Evolutionary conservation across 2,329 filamentous ascomycete genomes (phyloP), one percentile per base, ranked within the genome.

Genomic region (Pseudocercospora eumusae): DNA sequence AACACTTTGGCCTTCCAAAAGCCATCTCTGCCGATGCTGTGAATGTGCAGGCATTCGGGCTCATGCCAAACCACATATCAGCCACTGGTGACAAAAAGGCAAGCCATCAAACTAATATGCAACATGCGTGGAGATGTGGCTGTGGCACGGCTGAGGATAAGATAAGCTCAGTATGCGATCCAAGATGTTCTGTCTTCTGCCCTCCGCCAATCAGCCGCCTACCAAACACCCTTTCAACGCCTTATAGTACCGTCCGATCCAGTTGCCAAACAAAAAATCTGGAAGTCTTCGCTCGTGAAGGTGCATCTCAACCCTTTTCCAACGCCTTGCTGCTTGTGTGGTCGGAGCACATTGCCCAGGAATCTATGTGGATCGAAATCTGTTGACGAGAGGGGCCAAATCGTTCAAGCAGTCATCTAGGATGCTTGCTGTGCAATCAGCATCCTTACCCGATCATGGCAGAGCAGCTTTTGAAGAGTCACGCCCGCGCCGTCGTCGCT

Each of bases 361-460:
- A 13, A 25, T 27, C 15, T 18, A n/a, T 13, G 25, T 28, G 21
- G 20, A 52, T 25, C 47, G 25, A 13, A n/a, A 52, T 25, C 25
- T 52, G 15, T 25, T 52, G 47, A 52, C 15, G 15, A 52, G 23
- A 10, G 15, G 23, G 10, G 25, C 47, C 23, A 28, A 8, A 31
- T n/a, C 10, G 4, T 3, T 52, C 47, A n/a, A 52, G 21, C 47
- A 18, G 6, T 8, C 47, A 25, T 31, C 8, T 11, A 11, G 23
- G 13, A 52, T 52, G 47, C 47, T 52, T 52, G 47, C 47, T 52
- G 47, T 52, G 47, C 47, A 52, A 52, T 25, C 47, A 52, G 21
- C 47, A 31, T 15, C 47, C 6, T 25, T 25, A 1, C 15, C 33
- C 13, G 47, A 36, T 27, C 49, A 42, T 59, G 21, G 31, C 27